Evolutionary conservation across 305 asterid species (phyloP), one percentile per base, ranked within the genome.

Genomic region (Salvia sclarea): DNA sequence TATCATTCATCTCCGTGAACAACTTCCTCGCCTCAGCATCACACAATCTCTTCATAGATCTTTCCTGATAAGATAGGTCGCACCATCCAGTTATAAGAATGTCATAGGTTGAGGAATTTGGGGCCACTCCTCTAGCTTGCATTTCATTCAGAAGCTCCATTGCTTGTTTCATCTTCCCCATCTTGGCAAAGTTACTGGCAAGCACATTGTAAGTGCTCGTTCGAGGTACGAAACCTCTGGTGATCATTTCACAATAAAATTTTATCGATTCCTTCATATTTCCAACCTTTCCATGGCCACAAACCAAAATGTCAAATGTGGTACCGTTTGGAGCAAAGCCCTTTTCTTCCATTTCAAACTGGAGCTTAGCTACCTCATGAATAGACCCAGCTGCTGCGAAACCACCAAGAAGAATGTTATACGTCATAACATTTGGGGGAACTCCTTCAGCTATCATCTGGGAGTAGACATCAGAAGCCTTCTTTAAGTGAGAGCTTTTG

Each of bases 231-330:
- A 88, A 90, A 49, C 96, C 94, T 69, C 80, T 84, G 54, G 84
- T 79, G 77, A 90, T 88, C 97, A 90, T 88, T 83, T 93, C 97
- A 69, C 98, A 90, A 43, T 93, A 93, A 73, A 86, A 78, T 77
- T 77, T 83, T 49, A 90, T 82, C 0, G 95, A 80, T 77, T 93
- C 97, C 84, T 83, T 83, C 83, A 75, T 85, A 82, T 90, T 78
- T 54, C 95, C 97, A 22, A 68, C 69, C 79, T 79, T 90, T 53
- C 86, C 97, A 60, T 86, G 74, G 67, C 95, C 94, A 63, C 88
- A 84, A 62, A 90, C 79, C 80, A 93, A 68, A 76, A 83, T 74
- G 71, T 88, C 92, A 35, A 75, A 88, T 1, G 96, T 93, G 65
- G 76, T 78, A 55, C 83, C 83, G 72, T 86, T 84, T 40, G 87